Evolutionary conservation across 2,329 filamentous ascomycete genomes (phyloP), one percentile per base, ranked within the genome.

Genomic region (Arachnopeziza araneosa): DNA sequence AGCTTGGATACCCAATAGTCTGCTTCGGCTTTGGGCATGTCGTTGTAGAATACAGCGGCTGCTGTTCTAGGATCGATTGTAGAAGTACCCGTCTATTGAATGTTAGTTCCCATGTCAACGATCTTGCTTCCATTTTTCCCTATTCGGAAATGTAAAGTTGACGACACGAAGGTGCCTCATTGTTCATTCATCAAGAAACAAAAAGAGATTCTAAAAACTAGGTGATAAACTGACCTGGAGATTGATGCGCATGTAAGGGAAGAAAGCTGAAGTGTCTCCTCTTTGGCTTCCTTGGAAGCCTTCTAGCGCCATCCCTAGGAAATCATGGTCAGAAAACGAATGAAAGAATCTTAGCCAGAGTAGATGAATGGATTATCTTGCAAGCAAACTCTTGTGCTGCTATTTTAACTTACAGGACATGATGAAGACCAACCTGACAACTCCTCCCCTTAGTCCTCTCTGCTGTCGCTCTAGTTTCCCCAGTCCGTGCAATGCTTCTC

Each of bases 21-120:
- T 5, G 70, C 74, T 58, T 78, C 75, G 2, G 73, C 70, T 1
- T 54, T 63, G 1, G 76, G 68, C 9, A 79, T 52, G 62, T 79
- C 77, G 63, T 78, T 76, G 63, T 79, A 79, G 63, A 79, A 77
- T 2, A 76, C 62, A 63, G 57, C 72, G 69, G 24, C 69, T 59
- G 21, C 68, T 64, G 72, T 73, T 73, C n/a, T 54, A 51, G 51
- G 74, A 69, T 21, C 71, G 72, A 22, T 73, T 67, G 56, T 67
- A 61, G 50, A 71, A 68, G 57, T 74, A 60, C 64, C 75, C 64
- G 8, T 70, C 72, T 66, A 24, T 7, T 14, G n/a, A 30, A 1
- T 48, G 58, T 64, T 51, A 64, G 60, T 51, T 22, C 52, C 12
- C 17, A 44, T 19, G n/a, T 7, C 50, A 21, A 49, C 12, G 36